These are phyloP conservation scores for Omphalotus guepiniiformis DNA, from an alignment of 768 basidiomycete species.

Conservation along the genomic window DNA sequence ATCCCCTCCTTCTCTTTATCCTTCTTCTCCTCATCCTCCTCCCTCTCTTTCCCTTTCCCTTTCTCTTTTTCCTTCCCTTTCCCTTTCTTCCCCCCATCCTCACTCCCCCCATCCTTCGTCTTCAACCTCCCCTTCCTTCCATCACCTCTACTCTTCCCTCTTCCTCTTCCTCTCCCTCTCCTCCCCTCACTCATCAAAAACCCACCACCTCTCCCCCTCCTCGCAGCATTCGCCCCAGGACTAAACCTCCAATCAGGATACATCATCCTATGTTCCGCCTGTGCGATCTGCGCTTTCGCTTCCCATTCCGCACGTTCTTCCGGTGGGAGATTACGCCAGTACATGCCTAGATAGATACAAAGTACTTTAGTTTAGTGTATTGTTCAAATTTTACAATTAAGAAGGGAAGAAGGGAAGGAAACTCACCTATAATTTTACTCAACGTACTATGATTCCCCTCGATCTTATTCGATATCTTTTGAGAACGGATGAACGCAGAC, in stretches of 20 bases:
- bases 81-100: no score
- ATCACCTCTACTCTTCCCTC: no score
- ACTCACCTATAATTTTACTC: conserved; percentile 28
- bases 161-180: conserved; percentile 1
- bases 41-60: no score
- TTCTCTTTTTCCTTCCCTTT: no score
- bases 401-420: neutral
- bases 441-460: conserved; percentile 9
- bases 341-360: conserved; percentile 45
- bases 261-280: conserved; percentile 65
- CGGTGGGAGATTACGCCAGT: conserved; percentile 67
- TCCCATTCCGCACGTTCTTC: conserved; percentile 75
- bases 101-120: no score
- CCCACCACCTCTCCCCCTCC: no score
- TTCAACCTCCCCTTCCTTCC: no score
- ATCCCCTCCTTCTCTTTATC: no score
- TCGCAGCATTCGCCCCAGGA: conserved; percentile 35
- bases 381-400: neutral
- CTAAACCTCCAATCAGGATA: conserved; percentile 85
- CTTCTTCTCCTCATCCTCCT: no score
- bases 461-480: conserved; percentile 20
- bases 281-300: conserved; percentile 64
- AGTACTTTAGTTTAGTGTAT: conserved; percentile 3
- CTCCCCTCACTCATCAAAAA: neutral
- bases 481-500: conserved; percentile 40